A percentile compares a stretch with the other conserved stretches of the same genome.
Conservation (phyloP, 148 eudicot genomes). For the Suaeda aralocaspica region DNA sequence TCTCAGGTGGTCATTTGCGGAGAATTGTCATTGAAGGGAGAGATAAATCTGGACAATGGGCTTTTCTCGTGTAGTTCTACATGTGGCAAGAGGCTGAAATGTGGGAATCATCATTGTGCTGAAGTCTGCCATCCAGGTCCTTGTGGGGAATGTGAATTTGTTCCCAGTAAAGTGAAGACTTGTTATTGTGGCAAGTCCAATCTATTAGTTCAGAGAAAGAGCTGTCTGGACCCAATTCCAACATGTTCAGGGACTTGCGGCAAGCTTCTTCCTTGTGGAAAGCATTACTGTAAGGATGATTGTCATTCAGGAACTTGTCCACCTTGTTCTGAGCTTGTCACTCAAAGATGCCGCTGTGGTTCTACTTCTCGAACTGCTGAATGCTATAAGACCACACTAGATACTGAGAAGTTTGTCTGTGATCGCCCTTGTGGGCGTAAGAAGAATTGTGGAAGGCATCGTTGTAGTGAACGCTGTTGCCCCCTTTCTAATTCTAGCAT, state of each 20-base stretch:
- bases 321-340: constrained; percentile 66
- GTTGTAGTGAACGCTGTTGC: constrained; percentile 95
- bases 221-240: constrained; percentile 81
- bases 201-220: constrained; percentile 44
- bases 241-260: constrained; percentile 67
- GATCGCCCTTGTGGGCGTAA: constrained; percentile 85
- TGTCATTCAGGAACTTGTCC: constrained; percentile 76
- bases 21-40: constrained; percentile 75
- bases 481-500: constrained; percentile 57
- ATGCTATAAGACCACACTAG: constrained; percentile 55
- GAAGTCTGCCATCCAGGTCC: constrained; percentile 84
- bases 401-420: constrained; percentile 53
- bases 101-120: constrained; percentile 69
- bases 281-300: constrained; percentile 55
- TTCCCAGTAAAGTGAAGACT: constrained; percentile 61
- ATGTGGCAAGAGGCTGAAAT: constrained; percentile 57
- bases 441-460: constrained; percentile 95
- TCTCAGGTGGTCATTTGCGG: constrained; percentile 75
- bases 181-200: constrained; percentile 85
- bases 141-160: constrained; percentile 76
- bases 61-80: constrained; percentile 62
- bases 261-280: constrained; percentile 69
- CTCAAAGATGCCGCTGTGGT: constrained; percentile 78
- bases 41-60: constrained; percentile 52
- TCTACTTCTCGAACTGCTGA: constrained; percentile 77